Conservation (phyloP, 441 rosid genomes). For the Mallotus repandus region DNA sequence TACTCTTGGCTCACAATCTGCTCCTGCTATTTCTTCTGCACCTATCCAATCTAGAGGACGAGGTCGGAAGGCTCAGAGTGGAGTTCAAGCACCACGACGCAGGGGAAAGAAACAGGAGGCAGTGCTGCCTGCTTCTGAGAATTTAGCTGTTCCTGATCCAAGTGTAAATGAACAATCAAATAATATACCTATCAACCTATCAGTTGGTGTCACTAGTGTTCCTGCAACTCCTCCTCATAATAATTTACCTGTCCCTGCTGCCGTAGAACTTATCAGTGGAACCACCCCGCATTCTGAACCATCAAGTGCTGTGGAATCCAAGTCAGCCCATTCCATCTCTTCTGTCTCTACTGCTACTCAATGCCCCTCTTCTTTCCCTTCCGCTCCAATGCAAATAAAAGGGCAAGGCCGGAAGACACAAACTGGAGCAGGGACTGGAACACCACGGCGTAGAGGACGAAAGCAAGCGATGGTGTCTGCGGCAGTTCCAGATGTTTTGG, state of each 20-base stretch:
- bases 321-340: constrained; percentile 28
- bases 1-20: neutral
- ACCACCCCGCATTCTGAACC: constrained; percentile 30
- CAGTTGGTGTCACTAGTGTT: constrained; percentile 24
- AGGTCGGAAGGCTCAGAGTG: constrained; percentile 60
- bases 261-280: constrained; percentile 31
- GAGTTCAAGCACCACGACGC: constrained; percentile 53
- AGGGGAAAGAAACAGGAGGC: constrained; percentile 65
- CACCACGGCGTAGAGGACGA: constrained; percentile 73
- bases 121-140: constrained; percentile 28
- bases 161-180: constrained; percentile 36
- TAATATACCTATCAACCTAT: constrained; percentile 23
- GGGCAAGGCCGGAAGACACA: constrained; percentile 54
- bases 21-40: constrained; percentile 23
- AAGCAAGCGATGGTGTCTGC: constrained; percentile 43
- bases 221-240: constrained; percentile 27
- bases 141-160: constrained; percentile 36
- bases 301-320: constrained; percentile 39
- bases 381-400: constrained; percentile 40
- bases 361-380: constrained; percentile 27
- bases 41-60: constrained; percentile 51
- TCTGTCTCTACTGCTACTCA: constrained; percentile 38
- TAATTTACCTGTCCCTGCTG: constrained; percentile 30
- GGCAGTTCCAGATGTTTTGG: constrained; percentile 50
- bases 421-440: constrained; percentile 41